Evolutionary conservation across 345 rosid genomes (phyloP), one percentile per base, ranked within the genome.

Genomic region (Erodium maritimum): DNA sequence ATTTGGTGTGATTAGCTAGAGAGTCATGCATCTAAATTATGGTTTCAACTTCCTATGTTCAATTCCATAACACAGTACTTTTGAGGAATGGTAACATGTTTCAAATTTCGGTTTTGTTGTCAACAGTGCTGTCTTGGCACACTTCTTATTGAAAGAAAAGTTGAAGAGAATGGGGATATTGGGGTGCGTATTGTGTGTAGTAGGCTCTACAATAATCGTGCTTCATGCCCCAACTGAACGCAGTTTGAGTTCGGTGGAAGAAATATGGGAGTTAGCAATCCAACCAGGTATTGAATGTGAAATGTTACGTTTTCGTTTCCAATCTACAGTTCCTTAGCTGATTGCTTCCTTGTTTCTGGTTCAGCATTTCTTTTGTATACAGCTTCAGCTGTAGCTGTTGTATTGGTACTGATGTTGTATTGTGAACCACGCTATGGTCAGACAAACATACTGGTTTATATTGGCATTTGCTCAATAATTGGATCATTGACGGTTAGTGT

Each of bases 181-280:
- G 68, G 95, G 95, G 16, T 87, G 95, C 71, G 80, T 84, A 68
- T 69, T 84, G 19, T 87, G 95, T 53, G 67, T 87, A 17, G 90
- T 82, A 22, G 95, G 95, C 52, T 82, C 95, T 22, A 75, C 79
- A 14, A 19, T 84, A 48, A 87, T 87, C 58, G 95, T 87, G 61
- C 79, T 87, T 37, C 90, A 87, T 73, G 86, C 90, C 11, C 95
- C 95, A 0, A 66, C 48, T 24, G 90, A 87, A 66, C 74, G 68
- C 6, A 61, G 74, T 19, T 68, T 83, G 52, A 61, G 21, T 54
- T 87, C 95, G 0, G 83, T 84, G 12, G 73, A 78, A 56, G 76
- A 87, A 72, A 78, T 87, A 5, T 87, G 95, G 95, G 82, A 62
- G 55, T 56, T 87, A 58, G 95, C 95, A 13, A 84, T 66, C 22